phyloP scores from a whole-genome alignment of 306 rosid genomes.

The Neltuma alba region DNA sequence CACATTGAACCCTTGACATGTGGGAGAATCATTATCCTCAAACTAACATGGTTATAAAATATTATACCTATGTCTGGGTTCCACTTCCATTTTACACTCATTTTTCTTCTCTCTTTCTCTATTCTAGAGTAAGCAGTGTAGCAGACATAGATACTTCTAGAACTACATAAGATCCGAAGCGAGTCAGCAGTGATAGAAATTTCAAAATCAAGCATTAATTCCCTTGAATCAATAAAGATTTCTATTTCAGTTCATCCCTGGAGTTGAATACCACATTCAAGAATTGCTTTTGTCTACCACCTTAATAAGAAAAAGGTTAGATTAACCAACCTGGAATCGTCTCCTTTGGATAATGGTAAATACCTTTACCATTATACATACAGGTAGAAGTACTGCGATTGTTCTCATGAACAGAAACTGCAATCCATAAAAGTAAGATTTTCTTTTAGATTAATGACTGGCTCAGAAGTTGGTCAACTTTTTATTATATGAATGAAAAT shows the following conservation, averaged over 20 bases:
- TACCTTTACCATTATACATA: conserved; percentile 62
- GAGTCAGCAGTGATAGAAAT: background rate
- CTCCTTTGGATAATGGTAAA: conserved; percentile 55
- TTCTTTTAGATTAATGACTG: background rate
- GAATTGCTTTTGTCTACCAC: background rate
- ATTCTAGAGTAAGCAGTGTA: background rate
- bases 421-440: conserved; percentile 25
- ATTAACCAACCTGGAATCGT: conserved; percentile 56
- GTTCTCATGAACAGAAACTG: conserved; percentile 66
- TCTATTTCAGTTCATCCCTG: too few species aligned
- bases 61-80: background rate
- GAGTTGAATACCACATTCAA: too few species aligned
- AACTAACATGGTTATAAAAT: background rate
- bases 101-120: background rate
- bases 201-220: background rate
- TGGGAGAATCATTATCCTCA: background rate
- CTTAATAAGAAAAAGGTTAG: background rate
- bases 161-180: too few species aligned
- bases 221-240: too few species aligned
- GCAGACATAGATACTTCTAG: background rate
- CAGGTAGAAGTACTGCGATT: conserved; percentile 64
- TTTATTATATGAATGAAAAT: background rate
- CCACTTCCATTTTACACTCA: background rate
- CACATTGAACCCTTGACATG: background rate
- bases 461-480: background rate